phyloP scores from a whole-genome alignment of 2,329 filamentous ascomycete genomes.

The Epichloe baconii region DNA sequence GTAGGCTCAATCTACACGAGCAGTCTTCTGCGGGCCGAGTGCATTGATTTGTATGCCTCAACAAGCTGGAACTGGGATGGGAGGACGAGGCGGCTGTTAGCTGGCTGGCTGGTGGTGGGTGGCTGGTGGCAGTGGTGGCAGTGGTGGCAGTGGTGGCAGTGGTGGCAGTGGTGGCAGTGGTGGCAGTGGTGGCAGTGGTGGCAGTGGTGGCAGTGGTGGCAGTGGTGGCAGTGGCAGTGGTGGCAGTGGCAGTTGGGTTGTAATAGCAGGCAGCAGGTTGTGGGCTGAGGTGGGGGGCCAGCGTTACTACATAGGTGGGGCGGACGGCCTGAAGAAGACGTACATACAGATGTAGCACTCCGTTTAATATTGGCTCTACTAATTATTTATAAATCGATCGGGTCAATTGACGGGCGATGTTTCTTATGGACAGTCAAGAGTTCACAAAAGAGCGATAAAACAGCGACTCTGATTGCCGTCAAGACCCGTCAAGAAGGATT shows the following conservation, averaged over 20 bases:
- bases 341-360: too few relatives aligned
- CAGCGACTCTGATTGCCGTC: too few relatives aligned
- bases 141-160: not conserved
- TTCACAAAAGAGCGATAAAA: too few relatives aligned
- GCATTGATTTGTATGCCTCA: not conserved
- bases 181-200: not conserved
- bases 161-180: not conserved
- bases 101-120: not conserved
- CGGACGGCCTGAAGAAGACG: too few relatives aligned
- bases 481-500: too few relatives aligned
- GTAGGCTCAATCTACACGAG: not conserved
- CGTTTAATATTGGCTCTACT: too few relatives aligned
- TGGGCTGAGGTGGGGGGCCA: not conserved
- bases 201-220: not conserved
- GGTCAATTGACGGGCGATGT: too few relatives aligned
- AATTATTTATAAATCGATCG: too few relatives aligned
- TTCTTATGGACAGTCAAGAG: too few relatives aligned
- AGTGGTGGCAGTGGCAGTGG: not conserved
- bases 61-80: not conserved
- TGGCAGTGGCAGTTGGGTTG: not conserved
- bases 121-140: not conserved
- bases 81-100: conserved; percentile 3
- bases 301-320: not conserved
- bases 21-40: not conserved
- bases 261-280: too few relatives aligned